Percentiles rank a stretch among this genome's conserved stretches.
Evolutionary conservation across 148 eudicot species (phyloP).

Genomic region (Nepenthes gracilis): DNA sequence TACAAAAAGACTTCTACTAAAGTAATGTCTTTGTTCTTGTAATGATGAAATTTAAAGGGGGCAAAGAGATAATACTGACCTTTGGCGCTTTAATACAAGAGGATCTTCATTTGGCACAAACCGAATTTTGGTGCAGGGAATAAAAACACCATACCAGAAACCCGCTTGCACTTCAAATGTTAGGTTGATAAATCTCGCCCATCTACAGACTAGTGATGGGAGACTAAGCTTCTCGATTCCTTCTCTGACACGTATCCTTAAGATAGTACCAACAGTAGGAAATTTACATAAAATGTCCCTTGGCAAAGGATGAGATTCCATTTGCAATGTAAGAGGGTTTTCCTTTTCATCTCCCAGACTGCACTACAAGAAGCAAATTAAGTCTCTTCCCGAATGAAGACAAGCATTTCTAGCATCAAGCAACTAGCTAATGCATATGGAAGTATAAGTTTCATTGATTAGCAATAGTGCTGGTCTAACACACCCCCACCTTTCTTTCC

Average conservation of each 20-base stretch:
- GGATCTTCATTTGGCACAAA: constrained; percentile 49
- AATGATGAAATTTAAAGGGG: not conserved
- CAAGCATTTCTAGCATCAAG: not conserved
- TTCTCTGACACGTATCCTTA: constrained; percentile 41
- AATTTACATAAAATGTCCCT: constrained; percentile 53
- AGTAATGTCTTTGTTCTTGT: not conserved
- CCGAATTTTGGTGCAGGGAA: constrained; percentile 47
- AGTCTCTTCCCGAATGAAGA: not conserved
- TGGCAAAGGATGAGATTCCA: constrained; percentile 46
- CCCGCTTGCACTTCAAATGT: constrained; percentile 32
- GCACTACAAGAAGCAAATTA: constrained; percentile 13
- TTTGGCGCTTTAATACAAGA: constrained; percentile 30
- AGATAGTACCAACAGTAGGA: constrained; percentile 65
- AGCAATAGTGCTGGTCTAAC: not conserved
- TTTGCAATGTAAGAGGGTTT: constrained; percentile 44
- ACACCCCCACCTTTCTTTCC: not conserved
- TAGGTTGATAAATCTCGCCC: constrained; percentile 54
- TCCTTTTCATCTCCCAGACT: constrained; percentile 58
- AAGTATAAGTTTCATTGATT: no score
- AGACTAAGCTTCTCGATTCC: constrained; percentile 39
- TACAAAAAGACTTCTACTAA: not conserved
- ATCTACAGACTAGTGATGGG: constrained; percentile 38
- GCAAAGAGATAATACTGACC: constrained; percentile 25
- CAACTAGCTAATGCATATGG: not conserved
- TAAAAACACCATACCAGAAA: constrained; percentile 59